Percentiles rank a stretch among this genome's conserved stretches.
Evolutionary conservation across 176 grass and related monocot genomes (phyloP).

Genomic region (Otatea glauca): DNA sequence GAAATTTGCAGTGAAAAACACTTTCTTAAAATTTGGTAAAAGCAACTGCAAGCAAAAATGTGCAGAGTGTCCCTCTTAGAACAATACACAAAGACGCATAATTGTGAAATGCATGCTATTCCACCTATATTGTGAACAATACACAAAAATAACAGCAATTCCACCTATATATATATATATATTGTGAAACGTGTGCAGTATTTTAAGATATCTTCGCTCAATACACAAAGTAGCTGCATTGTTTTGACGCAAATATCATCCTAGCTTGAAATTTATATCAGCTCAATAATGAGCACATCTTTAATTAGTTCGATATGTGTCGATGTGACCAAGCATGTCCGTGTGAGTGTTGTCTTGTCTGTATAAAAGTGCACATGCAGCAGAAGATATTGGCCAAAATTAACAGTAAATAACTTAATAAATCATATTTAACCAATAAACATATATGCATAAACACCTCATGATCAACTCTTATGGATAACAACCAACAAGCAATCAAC

Average conservation of each 20-base stretch:
- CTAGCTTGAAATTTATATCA: slow-evolving; percentile 13
- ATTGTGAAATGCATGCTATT: too few species aligned
- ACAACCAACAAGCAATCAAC: too few species aligned
- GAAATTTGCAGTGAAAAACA: slow-evolving; percentile 14
- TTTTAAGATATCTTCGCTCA: not conserved
- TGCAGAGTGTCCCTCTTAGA: slow-evolving; percentile 1
- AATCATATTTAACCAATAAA: too few species aligned
- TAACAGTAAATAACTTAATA: too few species aligned
- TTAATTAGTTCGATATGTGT: slow-evolving; percentile 24
- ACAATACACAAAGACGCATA: too few species aligned
- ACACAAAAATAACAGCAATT: not conserved
- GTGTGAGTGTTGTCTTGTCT: not conserved
- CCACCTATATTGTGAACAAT: not conserved
- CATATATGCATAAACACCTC: too few species aligned
- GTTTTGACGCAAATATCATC: not conserved
- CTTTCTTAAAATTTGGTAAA: not conserved
- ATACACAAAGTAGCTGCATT: not conserved
- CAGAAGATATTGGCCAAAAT: too few species aligned
- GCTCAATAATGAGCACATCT: not conserved
- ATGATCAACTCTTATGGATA: too few species aligned
- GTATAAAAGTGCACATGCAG: too few species aligned
- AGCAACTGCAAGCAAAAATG: not conserved
- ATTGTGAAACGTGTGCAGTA: not conserved
- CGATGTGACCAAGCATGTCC: not conserved
- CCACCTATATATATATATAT: too few species aligned